Conservation (phyloP, 129 eudicot genomes). For the Arctium minus region DNA sequence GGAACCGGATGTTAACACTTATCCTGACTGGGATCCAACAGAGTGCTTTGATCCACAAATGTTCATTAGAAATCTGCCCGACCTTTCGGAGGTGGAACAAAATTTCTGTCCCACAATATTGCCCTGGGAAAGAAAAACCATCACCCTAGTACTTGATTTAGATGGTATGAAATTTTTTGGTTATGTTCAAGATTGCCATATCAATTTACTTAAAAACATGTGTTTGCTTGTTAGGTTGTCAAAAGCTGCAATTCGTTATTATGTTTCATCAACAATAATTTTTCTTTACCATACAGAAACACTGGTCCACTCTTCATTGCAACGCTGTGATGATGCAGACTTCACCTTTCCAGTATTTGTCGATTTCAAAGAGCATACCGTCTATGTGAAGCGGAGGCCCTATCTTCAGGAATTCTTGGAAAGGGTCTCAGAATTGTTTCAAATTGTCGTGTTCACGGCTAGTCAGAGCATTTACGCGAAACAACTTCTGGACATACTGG, state of each 20-base stretch:
- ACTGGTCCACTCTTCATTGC: slow-evolving; percentile 89
- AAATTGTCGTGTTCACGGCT: slow-evolving; percentile 84
- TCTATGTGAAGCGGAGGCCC: slow-evolving; percentile 87
- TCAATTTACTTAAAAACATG: no score
- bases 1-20: slow-evolving; percentile 45
- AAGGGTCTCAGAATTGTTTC: slow-evolving; percentile 89
- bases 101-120: slow-evolving; percentile 31
- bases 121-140: slow-evolving; percentile 44
- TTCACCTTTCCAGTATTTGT: slow-evolving; percentile 76
- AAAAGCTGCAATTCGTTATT: neutral
- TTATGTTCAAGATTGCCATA: neutral
- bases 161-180: slow-evolving; percentile 60
- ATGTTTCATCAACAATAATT: neutral
- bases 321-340: slow-evolving; percentile 76
- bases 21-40: slow-evolving; percentile 56
- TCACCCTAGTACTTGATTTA: slow-evolving; percentile 87
- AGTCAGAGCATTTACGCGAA: slow-evolving; percentile 95
- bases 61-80: slow-evolving; percentile 67
- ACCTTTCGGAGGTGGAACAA: slow-evolving; percentile 49
- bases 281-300: slow-evolving; percentile 58
- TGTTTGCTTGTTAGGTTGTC: neutral
- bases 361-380: slow-evolving; percentile 74
- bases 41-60: slow-evolving; percentile 83
- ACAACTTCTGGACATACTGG: slow-evolving; percentile 82
- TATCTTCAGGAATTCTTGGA: slow-evolving; percentile 66